phyloP scores from a whole-genome alignment of 306 rosid species.

The Pyrus betulifolia region DNA sequence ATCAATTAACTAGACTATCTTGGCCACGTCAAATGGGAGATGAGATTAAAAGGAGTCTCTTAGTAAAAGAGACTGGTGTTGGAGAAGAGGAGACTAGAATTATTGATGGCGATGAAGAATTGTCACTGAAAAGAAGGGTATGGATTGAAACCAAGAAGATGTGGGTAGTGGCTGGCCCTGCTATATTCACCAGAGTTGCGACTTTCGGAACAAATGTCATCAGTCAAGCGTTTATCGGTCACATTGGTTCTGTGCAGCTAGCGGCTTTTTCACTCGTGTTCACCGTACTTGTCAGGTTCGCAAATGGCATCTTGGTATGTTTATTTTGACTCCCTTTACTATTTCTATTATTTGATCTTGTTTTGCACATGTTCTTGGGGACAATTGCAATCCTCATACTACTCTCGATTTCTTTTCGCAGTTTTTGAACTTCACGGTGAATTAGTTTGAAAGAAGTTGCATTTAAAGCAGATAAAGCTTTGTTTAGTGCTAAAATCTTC shows the following conservation, averaged over 20 bases:
- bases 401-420: background rate
- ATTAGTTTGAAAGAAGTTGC: background rate
- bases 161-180: conserved; percentile 55
- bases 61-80: conserved; percentile 5
- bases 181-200: conserved; percentile 43
- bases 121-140: conserved; percentile 21
- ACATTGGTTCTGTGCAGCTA: conserved; percentile 44
- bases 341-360: background rate
- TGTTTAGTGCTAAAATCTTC: background rate
- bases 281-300: conserved; percentile 44
- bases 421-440: background rate
- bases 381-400: background rate
- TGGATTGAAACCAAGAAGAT: conserved; percentile 49
- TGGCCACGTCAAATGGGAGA: conserved; percentile 7
- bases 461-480: background rate
- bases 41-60: conserved; percentile 17
- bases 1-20: background rate
- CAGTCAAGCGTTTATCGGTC: conserved; percentile 40
- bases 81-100: background rate
- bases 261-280: conserved; percentile 49
- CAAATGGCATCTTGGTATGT: conserved; percentile 48
- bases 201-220: conserved; percentile 37
- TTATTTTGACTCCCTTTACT: background rate
- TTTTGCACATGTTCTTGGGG: background rate
- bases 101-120: conserved; percentile 10